Evolutionary conservation across 495 filamentous ascomycete genomes (phyloP), one percentile per base, ranked within the genome.

Genomic region (Penicillium bovifimosum): DNA sequence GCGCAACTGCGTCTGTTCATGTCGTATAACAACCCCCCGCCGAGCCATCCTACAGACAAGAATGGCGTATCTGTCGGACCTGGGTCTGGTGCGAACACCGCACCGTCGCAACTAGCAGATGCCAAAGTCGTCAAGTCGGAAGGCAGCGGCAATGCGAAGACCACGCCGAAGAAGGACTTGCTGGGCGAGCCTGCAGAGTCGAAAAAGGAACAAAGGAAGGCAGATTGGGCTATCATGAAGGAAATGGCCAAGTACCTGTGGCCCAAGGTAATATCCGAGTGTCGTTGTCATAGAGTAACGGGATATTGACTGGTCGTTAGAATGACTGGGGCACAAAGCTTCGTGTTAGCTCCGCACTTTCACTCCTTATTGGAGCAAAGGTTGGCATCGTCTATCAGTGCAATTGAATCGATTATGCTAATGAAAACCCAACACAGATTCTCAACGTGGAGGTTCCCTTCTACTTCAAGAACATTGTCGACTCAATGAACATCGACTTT

Each of bases 371-470:
- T 17, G 91, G 91, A 34, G 91, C 88, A 62, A 98, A 98, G 80
- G 80, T 83, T 33, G 41, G 60, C 10, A 29, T 17, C 0, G 18
- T 24, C 13, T 29, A 6, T 28, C 9, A 27, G 13, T 28, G 20
- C 5, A 10, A 16, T 10, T 18, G n/a, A 2, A 10, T n/a, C 28
- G 3, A 29, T 26, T 3, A 36, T 41, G 49, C 63, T 70, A 7
- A 70, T 59, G 5, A 5, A 17, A 36, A 28, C 3, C 11, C 9
- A 31, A 10, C 29, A 20, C 60, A 87, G 84, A 78, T 96, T 49
- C 77, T 97, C 58, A 98, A 96, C 69, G 95, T 98, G 6, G 90
- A 98, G 72, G 86, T 98, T 34, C 93, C 93, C 4, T 98, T 98
- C 70, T 98, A 96, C 74, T 97, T 98, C 76, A 96, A 96, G 69